Evolutionary conservation across 805 yeast genomes (phyloP), one percentile per base, ranked within the genome.

Genomic region (Metschnikowia gelsemii): DNA sequence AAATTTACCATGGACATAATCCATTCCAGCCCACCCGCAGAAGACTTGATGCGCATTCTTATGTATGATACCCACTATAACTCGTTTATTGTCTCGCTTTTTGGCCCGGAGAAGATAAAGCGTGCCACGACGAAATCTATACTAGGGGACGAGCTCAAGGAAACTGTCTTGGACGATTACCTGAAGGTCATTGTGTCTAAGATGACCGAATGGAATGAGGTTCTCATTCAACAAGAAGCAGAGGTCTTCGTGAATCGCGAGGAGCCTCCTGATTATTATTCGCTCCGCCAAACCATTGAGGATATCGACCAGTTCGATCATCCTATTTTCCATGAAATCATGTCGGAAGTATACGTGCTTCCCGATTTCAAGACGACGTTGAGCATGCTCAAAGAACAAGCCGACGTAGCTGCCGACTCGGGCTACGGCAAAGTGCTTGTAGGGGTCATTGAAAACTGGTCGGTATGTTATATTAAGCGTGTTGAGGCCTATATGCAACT

Each of bases 351-450:
- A 2, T 72, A 72, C 37, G 87, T 82, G 19, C 65, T 88, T 41
- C 87, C 87, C 41, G 93, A 88, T 41, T 84, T 88, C 39, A 83
- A 80, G 46, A 82, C 84, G 4, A 82, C 89, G 21, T 81, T 86
- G 59, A 79, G 85, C 47, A 84, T 88, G 82, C 78, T 88, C 43
- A 81, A 83, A n/a, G 96, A 88, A 57, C 96, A 89, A 60, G 82
- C 87, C 12, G 95, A 85, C 47, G 90, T 85, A 5, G 93, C 95
- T 0, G 86, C 89, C 0, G 90, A 84, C 23, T 80, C 91, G 3
- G 87, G 87, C 3, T 89, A 86, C 61, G 87, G 89, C 5, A 76
- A 82, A 48, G 84, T 88, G 20, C 68, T 88, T 24, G 80, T 82
- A 9, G 93, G 91, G 18, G 93, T 87, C 9, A 78, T 88, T 12